phyloP scores from a whole-genome alignment of 257 asterid species.

The Solanum rostratum region DNA sequence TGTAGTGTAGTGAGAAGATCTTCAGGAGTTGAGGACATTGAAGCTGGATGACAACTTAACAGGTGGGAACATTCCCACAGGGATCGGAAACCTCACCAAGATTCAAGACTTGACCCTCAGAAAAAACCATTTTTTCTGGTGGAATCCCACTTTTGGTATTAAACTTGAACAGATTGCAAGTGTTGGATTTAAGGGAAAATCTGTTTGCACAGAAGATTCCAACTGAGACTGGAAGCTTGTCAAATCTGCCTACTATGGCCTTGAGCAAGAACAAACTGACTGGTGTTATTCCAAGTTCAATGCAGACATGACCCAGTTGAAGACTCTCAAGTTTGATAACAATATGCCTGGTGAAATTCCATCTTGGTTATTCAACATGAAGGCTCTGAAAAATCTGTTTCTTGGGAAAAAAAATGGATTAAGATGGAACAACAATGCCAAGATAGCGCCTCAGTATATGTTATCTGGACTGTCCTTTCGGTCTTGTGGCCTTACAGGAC shows the following conservation, averaged over 20 bases:
- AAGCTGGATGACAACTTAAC: slow-evolving; percentile 10
- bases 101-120: slow-evolving; percentile 6
- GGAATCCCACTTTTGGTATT: slow-evolving; percentile 5
- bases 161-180: too few relatives aligned
- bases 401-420: slow-evolving; percentile 18
- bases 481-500: slow-evolving; percentile 16
- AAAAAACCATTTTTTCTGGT: slow-evolving; percentile 14
- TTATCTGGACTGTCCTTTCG: slow-evolving; percentile 10
- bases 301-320: slow-evolving; percentile 10
- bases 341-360: slow-evolving; percentile 18
- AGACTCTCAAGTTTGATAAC: slow-evolving; percentile 11
- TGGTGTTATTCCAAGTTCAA: slow-evolving; percentile 15
- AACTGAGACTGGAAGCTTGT: slow-evolving; percentile 4
- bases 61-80: slow-evolving; percentile 13
- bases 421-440: slow-evolving; percentile 10
- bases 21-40: slow-evolving; percentile 3
- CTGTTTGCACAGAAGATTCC: slow-evolving; percentile 11
- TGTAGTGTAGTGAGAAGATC: too few relatives aligned
- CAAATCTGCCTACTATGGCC: slow-evolving; percentile 15
- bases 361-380: slow-evolving; percentile 10
- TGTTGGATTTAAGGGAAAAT: slow-evolving; percentile 12
- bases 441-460: slow-evolving; percentile 11
- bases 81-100: too few relatives aligned
- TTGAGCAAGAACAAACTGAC: slow-evolving; percentile 18
- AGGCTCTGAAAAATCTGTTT: slow-evolving; percentile 4